A percentile compares a stretch with the other conserved stretches of the same genome.
Evolutionary conservation across 768 basidiomycete genomes (phyloP).

Genomic region (Paxillus ammoniavirescens): DNA sequence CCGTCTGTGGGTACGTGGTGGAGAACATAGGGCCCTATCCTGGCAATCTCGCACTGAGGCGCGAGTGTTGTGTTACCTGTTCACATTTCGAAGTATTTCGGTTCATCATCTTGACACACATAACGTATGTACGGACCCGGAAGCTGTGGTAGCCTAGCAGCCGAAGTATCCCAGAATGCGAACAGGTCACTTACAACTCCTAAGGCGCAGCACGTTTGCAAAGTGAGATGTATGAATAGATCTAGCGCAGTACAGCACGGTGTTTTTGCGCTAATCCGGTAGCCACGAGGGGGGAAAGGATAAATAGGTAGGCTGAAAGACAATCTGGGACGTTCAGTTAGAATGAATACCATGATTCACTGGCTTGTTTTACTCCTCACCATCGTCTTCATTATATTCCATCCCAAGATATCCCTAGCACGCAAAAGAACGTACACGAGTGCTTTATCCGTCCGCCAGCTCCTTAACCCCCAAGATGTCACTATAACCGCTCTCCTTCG

Average conservation of each 20-base stretch:
- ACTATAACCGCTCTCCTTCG: conserved; percentile 14
- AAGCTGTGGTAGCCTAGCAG: no score
- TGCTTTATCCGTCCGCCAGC: neutral
- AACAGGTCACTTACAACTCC: no score
- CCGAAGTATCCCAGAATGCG: no score
- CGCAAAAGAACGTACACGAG: conserved; percentile 10
- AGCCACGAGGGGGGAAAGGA: neutral
- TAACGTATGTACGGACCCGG: no score
- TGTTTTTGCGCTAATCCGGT: neutral
- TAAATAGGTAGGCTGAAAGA: conserved; percentile 11
- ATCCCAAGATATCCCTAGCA: neutral
- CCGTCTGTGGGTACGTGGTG: conserved; percentile 7
- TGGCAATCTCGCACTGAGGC: neutral
- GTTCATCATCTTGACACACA: no score
- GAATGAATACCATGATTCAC: neutral
- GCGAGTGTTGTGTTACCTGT: no score
- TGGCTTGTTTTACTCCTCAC: neutral
- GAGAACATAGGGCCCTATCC: neutral
- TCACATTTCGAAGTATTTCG: no score
- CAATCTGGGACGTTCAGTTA: neutral
- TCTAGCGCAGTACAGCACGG: neutral
- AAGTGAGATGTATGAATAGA: neutral
- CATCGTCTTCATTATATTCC: neutral
- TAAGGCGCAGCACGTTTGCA: neutral
- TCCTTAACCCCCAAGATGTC: conserved; percentile 16